Base-by-base conservation (phyloP, 139 green algal species). In the Coelastrella sp. region DNA sequence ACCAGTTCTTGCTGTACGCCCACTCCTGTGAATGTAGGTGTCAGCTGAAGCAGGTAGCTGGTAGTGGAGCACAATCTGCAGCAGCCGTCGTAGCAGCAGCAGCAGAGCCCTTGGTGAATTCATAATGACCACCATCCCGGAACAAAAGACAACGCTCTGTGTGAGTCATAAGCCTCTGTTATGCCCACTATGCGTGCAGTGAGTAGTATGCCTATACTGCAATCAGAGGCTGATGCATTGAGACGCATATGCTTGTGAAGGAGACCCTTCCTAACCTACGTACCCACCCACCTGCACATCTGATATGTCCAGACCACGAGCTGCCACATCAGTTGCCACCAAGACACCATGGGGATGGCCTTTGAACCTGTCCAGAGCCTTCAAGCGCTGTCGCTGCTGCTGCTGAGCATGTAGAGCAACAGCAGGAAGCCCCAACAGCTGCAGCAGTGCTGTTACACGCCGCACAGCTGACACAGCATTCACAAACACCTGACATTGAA, bases 241-340 rank as follows among this genome's bases (percentile, higher is more conserved):
- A n/a, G n/a, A n/a, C n/a, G n/a, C n/a, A n/a, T n/a, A n/a, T n/a
- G n/a, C n/a, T n/a, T n/a, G n/a, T n/a, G n/a, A n/a, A n/a, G n/a
- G n/a, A n/a, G n/a, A n/a, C n/a, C n/a, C n/a, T n/a, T n/a, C n/a
- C n/a, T n/a, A n/a, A n/a, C n/a, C n/a, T n/a, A n/a, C n/a, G n/a
- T n/a, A n/a, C 60, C 23, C 11, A 9, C 45, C 45, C 45, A 57
- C 45, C 59, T 72, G 73, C 51, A 96, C 94, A 13, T 91, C 92
- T 21, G 92, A 87, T 45, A 99, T 91, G 88, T 99, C 97, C 30
- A 99, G 89, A 8, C 98, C 98, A 2, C 98, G 88, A 0, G 98
- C 97, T 2, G 98, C 98, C 35, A 99, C 98, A 85, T 99, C 98
- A 0, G 95, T 98, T 13, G 97, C 96, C 35, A 99, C 92, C 71